These are phyloP conservation scores for Suaeda aralocaspica DNA, from an alignment of 148 eudicot genomes.

Conservation along the genomic window DNA sequence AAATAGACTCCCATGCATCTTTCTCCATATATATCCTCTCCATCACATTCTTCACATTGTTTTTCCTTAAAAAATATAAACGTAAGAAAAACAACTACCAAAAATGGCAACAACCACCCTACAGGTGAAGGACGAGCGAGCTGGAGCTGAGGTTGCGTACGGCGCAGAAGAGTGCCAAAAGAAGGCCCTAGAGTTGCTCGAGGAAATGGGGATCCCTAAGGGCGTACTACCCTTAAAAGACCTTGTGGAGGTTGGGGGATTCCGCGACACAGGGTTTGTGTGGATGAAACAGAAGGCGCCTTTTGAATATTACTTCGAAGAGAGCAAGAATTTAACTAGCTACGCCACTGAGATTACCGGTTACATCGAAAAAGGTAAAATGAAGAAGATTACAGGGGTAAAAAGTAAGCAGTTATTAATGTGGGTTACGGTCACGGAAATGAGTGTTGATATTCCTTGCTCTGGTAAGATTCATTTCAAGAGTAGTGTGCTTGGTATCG, in stretches of 20 bases:
- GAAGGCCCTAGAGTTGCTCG: slow-evolving; percentile 48
- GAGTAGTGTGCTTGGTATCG: slow-evolving; percentile 59
- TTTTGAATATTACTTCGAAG: slow-evolving; percentile 62
- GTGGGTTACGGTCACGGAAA: slow-evolving; percentile 77
- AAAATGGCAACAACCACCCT: background rate
- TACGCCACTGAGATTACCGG: slow-evolving; percentile 70
- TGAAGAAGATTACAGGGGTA: slow-evolving; percentile 83
- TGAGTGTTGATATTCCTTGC: slow-evolving; percentile 48
- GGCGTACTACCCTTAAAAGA: slow-evolving; percentile 77
- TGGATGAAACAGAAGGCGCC: slow-evolving; percentile 85
- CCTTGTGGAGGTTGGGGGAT: slow-evolving; percentile 74
- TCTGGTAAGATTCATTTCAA: slow-evolving; percentile 55
- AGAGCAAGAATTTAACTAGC: slow-evolving; percentile 48
- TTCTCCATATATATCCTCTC: background rate
- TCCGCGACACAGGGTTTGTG: slow-evolving; percentile 71
- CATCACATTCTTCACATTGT: too few relatives aligned
- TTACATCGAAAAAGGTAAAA: slow-evolving; percentile 56
- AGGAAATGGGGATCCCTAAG: slow-evolving; percentile 68
- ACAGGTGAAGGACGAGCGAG: slow-evolving; percentile 31
- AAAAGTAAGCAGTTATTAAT: slow-evolving; percentile 71
- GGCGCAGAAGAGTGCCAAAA: slow-evolving; percentile 64
- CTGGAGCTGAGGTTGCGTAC: slow-evolving; percentile 61
- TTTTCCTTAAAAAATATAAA: background rate
- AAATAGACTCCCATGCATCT: background rate
- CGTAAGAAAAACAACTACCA: too few relatives aligned